phyloP scores from a whole-genome alignment of 805 yeast genomes.

The Candida vaughaniae region DNA sequence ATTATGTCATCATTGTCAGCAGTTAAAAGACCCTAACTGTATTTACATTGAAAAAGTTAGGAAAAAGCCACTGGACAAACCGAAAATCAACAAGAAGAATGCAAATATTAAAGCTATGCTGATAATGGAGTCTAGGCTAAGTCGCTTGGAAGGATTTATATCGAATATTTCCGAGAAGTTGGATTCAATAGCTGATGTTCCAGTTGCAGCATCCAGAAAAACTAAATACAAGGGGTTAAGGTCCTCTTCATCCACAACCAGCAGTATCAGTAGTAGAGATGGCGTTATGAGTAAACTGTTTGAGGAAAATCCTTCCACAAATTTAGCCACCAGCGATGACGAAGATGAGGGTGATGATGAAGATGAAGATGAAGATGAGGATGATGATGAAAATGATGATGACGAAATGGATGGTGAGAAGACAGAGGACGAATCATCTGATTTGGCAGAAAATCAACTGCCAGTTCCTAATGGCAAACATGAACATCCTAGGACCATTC shows the following conservation, averaged over 20 bases:
- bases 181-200: constrained; percentile 9
- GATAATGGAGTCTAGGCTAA: constrained; percentile 19
- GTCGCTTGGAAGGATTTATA: constrained; percentile 22
- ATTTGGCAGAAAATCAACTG: not conserved
- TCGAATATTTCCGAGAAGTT: constrained; percentile 19
- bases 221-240: too few relatives aligned
- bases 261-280: not conserved
- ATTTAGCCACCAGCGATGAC: constrained; percentile 5
- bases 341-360: constrained; percentile 14
- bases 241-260: constrained; percentile 4
- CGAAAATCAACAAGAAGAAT: constrained; percentile 4
- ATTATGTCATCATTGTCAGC: constrained; percentile 25
- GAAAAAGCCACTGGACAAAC: constrained; percentile 3
- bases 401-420: not conserved
- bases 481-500: constrained; percentile 1
- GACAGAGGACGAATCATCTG: not conserved
- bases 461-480: not conserved
- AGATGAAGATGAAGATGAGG: constrained; percentile 14
- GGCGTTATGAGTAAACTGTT: constrained; percentile 10
- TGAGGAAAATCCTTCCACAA: not conserved
- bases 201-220: constrained; percentile 1
- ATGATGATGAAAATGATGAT: constrained; percentile 9
- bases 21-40: constrained; percentile 20
- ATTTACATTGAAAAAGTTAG: constrained; percentile 21
- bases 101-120: constrained; percentile 14